phyloP scores from a whole-genome alignment of 2,329 filamentous ascomycete genomes.

The Metarhizium robertsii region DNA sequence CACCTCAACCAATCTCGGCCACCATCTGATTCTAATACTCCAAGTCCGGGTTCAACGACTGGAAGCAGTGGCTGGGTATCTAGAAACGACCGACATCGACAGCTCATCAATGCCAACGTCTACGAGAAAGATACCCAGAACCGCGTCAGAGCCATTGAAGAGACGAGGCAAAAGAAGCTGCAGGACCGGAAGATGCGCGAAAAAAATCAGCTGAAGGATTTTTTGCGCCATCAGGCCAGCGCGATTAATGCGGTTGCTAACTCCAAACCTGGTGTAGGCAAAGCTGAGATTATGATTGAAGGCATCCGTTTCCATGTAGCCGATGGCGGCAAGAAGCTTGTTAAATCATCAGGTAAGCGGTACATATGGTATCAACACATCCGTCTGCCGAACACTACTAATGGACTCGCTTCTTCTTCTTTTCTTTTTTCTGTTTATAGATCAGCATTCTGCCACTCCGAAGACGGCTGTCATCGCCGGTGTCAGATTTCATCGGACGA shows the following conservation, averaged over 20 bases:
- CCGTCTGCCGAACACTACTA: background rate
- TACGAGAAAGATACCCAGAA: constrained; percentile 66
- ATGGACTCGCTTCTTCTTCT: background rate
- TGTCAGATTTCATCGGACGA: constrained; percentile 76
- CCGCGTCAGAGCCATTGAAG: constrained; percentile 61
- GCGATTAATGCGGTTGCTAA: constrained; percentile 13
- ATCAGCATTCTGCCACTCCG: constrained; percentile 56
- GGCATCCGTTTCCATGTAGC: constrained; percentile 66
- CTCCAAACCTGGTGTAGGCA: constrained; percentile 19
- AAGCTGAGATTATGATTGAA: constrained; percentile 58
- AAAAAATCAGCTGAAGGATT: constrained; percentile 43
- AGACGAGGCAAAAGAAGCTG: constrained; percentile 51
- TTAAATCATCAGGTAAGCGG: constrained; percentile 57
- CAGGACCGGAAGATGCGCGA: constrained; percentile 46
- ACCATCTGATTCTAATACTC: constrained; percentile 26
- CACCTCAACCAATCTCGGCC: constrained; percentile 45
- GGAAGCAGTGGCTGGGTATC: constrained; percentile 48
- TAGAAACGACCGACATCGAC: constrained; percentile 66
- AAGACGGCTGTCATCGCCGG: constrained; percentile 65
- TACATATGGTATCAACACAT: background rate
- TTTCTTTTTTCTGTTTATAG: constrained; percentile 28
- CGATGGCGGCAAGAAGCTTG: constrained; percentile 73
- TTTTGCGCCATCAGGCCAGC: constrained; percentile 19
- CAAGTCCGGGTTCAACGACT: constrained; percentile 23
- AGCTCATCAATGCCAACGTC: constrained; percentile 72